phyloP scores from a whole-genome alignment of 2,329 filamentous ascomycete genomes.

The Fusarium tjaetaba region DNA sequence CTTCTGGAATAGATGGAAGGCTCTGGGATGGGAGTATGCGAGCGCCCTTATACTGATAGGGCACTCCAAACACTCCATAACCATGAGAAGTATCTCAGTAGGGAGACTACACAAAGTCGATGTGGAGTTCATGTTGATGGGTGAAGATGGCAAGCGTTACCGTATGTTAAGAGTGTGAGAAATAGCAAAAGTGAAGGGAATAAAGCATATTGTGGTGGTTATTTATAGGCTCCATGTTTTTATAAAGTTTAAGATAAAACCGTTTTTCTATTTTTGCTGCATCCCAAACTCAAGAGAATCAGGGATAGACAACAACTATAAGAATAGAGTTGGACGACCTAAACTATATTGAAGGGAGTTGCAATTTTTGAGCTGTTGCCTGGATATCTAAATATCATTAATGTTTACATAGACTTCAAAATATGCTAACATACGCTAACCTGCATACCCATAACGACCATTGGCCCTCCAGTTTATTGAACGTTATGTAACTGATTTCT shows the following conservation, averaged over 20 bases:
- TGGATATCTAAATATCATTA: accelerated
- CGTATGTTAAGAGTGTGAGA: accelerated
- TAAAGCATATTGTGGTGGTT: accelerated
- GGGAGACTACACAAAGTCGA: not conserved
- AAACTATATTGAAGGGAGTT: not conserved
- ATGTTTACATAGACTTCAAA: not conserved
- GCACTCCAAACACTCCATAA: not conserved
- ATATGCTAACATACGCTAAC: not conserved
- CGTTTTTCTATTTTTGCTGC: not conserved
- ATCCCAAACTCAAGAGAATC: not conserved
- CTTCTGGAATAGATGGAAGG: not conserved
- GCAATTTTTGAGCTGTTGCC: not conserved
- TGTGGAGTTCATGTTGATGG: not conserved
- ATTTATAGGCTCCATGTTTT: not conserved
- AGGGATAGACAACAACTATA: no score
- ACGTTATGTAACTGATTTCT: not conserved
- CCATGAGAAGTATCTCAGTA: not conserved
- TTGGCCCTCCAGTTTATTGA: not conserved
- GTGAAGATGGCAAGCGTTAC: accelerated
- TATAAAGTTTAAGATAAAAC: not conserved
- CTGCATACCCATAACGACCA: not conserved
- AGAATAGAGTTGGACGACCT: not conserved
- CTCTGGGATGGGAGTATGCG: accelerated
- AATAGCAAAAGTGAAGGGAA: accelerated
- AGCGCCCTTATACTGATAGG: not conserved